Conservation (phyloP, 140 eudicot species). For the Ambrosia hybrid region DNA sequence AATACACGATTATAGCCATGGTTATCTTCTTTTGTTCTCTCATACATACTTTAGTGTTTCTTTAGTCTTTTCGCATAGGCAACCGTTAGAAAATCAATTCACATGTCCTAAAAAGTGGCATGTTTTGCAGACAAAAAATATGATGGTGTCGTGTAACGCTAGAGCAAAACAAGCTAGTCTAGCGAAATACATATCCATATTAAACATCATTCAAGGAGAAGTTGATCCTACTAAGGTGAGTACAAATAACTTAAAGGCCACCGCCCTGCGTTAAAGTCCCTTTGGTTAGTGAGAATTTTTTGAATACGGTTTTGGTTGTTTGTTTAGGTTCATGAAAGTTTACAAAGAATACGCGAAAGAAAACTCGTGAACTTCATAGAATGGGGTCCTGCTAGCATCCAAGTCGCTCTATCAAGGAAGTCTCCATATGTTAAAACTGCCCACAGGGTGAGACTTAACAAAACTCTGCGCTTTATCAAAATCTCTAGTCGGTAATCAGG, state of each 20-base stretch:
- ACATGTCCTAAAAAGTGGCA: constrained; percentile 17
- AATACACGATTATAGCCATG: neutral
- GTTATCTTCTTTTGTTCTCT: neutral
- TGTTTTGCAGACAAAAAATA: constrained; percentile 72
- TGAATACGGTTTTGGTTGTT: neutral
- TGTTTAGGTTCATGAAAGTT: constrained; percentile 71
- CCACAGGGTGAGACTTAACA: constrained; percentile 56
- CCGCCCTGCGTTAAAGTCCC: neutral
- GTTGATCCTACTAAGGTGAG: constrained; percentile 92
- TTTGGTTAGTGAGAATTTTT: neutral
- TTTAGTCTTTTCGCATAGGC: constrained; percentile 2
- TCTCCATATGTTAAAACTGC: constrained; percentile 89
- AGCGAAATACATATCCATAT: constrained; percentile 84
- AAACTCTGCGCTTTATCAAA: neutral
- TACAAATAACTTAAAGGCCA: neutral
- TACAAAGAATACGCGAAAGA: constrained; percentile 78
- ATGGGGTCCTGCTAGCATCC: constrained; percentile 93
- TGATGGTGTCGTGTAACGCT: constrained; percentile 86
- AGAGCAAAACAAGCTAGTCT: constrained; percentile 87
- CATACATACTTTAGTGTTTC: neutral
- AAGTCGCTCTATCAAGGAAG: constrained; percentile 89
- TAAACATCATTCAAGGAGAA: constrained; percentile 91
- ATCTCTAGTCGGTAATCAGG: neutral
- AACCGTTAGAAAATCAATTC: neutral
- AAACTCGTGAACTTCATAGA: constrained; percentile 76